These are phyloP conservation scores for Vigna trinervia DNA, from an alignment of 306 rosid species.

Conservation along the genomic window DNA sequence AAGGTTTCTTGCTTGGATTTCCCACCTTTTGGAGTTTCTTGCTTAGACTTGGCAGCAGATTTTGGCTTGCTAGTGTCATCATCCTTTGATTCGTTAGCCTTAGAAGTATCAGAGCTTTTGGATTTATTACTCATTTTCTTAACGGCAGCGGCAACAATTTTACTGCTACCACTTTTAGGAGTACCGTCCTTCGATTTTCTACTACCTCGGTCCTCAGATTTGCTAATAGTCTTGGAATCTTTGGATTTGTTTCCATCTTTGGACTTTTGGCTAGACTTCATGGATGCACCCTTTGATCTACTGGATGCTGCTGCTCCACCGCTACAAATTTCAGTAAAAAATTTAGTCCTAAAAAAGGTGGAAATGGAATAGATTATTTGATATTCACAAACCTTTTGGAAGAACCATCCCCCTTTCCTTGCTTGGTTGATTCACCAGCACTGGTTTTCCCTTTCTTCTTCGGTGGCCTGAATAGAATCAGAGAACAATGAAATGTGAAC, in stretches of 20 bases:
- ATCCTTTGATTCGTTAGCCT: constrained; percentile 60
- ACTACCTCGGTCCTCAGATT: constrained; percentile 51
- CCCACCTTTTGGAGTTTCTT: constrained; percentile 57
- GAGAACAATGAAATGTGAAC: constrained; percentile 27
- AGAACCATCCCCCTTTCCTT: constrained; percentile 55
- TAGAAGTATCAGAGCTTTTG: constrained; percentile 52
- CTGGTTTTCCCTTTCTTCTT: constrained; percentile 71
- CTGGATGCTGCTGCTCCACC: constrained; percentile 64
- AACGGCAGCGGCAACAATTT: constrained; percentile 49
- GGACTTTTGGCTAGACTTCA: constrained; percentile 56
- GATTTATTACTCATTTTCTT: constrained; percentile 57
- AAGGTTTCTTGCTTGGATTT: constrained; percentile 62
- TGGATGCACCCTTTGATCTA: constrained; percentile 61
- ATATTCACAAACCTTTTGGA: constrained; percentile 64
- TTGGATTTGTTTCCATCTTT: constrained; percentile 63
- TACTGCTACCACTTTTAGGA: constrained; percentile 57
- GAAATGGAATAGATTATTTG: constrained; percentile 17
- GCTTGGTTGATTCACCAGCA: constrained; percentile 58
- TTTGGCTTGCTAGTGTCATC: constrained; percentile 53
- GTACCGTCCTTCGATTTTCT: constrained; percentile 65
- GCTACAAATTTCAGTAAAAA: constrained; percentile 33
- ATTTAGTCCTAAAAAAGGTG: constrained; percentile 41
- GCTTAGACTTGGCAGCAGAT: constrained; percentile 62
- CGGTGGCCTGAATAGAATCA: constrained; percentile 54
- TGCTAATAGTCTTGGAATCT: constrained; percentile 61